A percentile compares a stretch with the other conserved stretches of the same genome.
These are phyloP conservation scores for Hortaea werneckii DNA, from an alignment of 2,329 filamentous ascomycete genomes.

Conservation along the genomic window DNA sequence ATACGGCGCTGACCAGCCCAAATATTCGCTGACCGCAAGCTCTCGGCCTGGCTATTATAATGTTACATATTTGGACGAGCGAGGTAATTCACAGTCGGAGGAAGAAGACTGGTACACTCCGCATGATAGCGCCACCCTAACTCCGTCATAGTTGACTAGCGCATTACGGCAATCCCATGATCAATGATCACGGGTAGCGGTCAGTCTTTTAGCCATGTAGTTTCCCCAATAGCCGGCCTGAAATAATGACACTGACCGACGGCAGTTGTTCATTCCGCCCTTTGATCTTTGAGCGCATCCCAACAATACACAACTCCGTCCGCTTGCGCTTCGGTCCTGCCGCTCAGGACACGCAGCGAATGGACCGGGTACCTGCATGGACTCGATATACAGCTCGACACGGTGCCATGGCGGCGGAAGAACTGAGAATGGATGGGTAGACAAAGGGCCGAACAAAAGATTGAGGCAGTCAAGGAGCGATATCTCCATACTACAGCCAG, in stretches of 20 bases:
- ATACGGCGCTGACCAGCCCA: too few species aligned
- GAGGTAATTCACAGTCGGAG: too few species aligned
- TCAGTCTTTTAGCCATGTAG: too few species aligned
- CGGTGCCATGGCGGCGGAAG: slow-evolving; percentile 4
- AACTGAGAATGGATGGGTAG: slow-evolving; percentile 1
- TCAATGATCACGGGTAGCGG: too few species aligned
- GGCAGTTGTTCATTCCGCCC: too few species aligned
- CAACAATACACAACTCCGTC: background rate
- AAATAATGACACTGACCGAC: background rate
- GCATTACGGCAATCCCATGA: too few species aligned
- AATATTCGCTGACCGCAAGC: too few species aligned
- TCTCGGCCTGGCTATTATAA: too few species aligned
- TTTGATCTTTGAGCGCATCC: background rate
- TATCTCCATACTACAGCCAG: slow-evolving; percentile 7
- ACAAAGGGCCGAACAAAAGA: slow-evolving; percentile 6
- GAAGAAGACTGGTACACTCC: too few species aligned
- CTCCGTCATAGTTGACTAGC: too few species aligned
- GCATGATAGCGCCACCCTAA: too few species aligned
- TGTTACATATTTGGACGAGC: too few species aligned
- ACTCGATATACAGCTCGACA: slow-evolving; percentile 5
- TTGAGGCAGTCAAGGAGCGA: slow-evolving; percentile 7
- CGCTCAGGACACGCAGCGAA: background rate
- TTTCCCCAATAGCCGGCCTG: background rate
- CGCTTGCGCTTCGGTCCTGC: background rate
- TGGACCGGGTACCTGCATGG: slow-evolving; percentile 5